Evolutionary conservation across 1,139 yeast genomes (phyloP).

Genomic region (Hansenula lynferdii): DNA sequence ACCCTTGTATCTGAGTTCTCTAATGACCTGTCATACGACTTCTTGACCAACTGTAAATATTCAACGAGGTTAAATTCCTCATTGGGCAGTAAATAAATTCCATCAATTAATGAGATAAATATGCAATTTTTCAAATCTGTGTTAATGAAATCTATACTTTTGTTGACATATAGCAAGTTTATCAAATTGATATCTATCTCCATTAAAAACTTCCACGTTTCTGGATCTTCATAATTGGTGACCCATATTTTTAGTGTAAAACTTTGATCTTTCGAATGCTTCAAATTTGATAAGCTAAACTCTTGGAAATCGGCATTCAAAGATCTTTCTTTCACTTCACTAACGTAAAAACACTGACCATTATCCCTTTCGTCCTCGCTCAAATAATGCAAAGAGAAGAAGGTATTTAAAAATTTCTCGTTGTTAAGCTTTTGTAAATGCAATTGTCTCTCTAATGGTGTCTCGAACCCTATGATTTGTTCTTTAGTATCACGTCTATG

Average conservation of each 20-base stretch:
- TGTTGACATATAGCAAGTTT: conserved; percentile 26
- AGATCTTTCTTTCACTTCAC: conserved; percentile 30
- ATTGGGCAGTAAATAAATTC: conserved; percentile 28
- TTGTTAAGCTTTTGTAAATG: conserved; percentile 25
- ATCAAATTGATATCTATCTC: conserved; percentile 24
- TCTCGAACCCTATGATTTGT: conserved; percentile 14
- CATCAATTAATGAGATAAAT: conserved; percentile 33
- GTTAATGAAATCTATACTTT: conserved; percentile 18
- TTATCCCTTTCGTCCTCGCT: conserved; percentile 8
- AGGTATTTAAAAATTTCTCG: conserved; percentile 28
- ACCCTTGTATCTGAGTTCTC: background rate
- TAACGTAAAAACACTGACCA: conserved; percentile 32
- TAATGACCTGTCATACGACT: background rate
- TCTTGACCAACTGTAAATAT: conserved; percentile 3
- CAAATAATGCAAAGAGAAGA: conserved; percentile 31
- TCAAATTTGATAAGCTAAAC: conserved; percentile 18
- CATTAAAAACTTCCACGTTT: conserved; percentile 23
- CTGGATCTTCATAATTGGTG: conserved; percentile 11
- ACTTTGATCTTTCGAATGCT: conserved; percentile 2
- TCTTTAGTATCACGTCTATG: conserved; percentile 14
- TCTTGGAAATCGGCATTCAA: conserved; percentile 32
- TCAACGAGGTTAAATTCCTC: conserved; percentile 8
- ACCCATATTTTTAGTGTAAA: conserved; percentile 23
- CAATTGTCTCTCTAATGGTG: conserved; percentile 26
- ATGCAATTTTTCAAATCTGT: conserved; percentile 27